Conservation (phyloP, 2,329 filamentous ascomycete genomes). For the Geosmithia morbida region DNA sequence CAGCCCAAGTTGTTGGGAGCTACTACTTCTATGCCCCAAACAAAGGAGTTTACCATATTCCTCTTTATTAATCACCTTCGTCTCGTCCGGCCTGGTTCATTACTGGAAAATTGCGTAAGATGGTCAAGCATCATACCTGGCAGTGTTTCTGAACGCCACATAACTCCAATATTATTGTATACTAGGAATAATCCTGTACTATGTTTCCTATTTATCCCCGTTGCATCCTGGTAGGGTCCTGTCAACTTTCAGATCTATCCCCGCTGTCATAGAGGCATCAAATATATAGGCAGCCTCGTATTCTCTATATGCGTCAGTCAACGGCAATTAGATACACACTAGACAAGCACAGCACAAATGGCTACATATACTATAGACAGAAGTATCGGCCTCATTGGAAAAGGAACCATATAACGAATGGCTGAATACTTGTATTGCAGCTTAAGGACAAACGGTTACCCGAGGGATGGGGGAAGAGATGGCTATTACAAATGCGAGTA, state of each 20-base stretch:
- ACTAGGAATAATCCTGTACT: slow-evolving; percentile 42
- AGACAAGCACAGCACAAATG: slow-evolving; percentile 22
- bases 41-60: slow-evolving; percentile 31
- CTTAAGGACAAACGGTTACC: background rate
- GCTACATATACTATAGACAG: slow-evolving; percentile 37
- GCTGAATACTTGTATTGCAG: slow-evolving; percentile 45
- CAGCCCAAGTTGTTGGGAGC: slow-evolving; percentile 20
- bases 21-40: slow-evolving; percentile 32
- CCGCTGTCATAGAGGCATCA: slow-evolving; percentile 30
- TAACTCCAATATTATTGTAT: slow-evolving; percentile 46
- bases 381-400: slow-evolving; percentile 31
- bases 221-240: slow-evolving; percentile 29
- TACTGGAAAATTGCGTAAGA: slow-evolving; percentile 31
- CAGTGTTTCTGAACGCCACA: background rate
- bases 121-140: background rate
- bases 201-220: slow-evolving; percentile 40
- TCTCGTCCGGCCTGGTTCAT: slow-evolving; percentile 20
- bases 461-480: background rate
- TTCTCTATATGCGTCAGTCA: slow-evolving; percentile 27
- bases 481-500: too few species aligned
- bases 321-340: slow-evolving; percentile 18
- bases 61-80: slow-evolving; percentile 26
- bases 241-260: slow-evolving; percentile 29
- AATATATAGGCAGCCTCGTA: slow-evolving; percentile 31
- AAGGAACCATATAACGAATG: slow-evolving; percentile 41